Evolutionary conservation across 306 rosid genomes (phyloP).

Genomic region (Heteromeles arbutifolia): DNA sequence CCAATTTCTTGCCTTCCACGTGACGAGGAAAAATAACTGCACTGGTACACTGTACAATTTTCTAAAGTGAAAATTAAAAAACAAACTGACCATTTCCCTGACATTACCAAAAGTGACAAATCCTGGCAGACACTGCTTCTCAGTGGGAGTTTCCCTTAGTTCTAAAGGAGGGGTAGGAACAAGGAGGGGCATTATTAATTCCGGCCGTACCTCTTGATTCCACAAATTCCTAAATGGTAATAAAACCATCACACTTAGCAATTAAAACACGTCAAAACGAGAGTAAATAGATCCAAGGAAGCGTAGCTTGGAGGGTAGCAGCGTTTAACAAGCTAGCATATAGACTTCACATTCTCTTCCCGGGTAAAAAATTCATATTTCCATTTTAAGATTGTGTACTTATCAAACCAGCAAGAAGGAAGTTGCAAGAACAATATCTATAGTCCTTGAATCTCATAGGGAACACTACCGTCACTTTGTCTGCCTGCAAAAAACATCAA

Average conservation of each 20-base stretch:
- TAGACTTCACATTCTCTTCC: background rate
- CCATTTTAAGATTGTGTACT: background rate
- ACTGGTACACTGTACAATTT: constrained; percentile 18
- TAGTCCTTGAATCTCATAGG: constrained; percentile 98
- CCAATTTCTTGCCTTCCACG: constrained; percentile 80
- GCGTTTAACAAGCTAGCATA: background rate
- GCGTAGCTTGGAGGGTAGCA: background rate
- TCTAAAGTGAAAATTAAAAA: constrained; percentile 8
- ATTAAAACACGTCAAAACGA: constrained; percentile 17
- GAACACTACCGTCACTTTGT: constrained; percentile 81
- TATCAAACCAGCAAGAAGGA: constrained; percentile 85
- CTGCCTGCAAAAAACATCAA: constrained; percentile 48
- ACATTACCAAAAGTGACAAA: constrained; percentile 86
- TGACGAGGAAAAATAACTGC: constrained; percentile 96
- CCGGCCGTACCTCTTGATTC: constrained; percentile 95
- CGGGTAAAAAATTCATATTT: background rate
- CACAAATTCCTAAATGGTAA: constrained; percentile 62
- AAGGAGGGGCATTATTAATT: constrained; percentile 67
- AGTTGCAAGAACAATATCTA: constrained; percentile 80
- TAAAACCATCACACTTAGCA: constrained; percentile 18
- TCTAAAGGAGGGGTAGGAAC: constrained; percentile 68
- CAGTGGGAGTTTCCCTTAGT: constrained; percentile 52
- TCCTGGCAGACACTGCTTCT: constrained; percentile 81
- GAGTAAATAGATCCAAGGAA: background rate
- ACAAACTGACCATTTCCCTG: constrained; percentile 7